phyloP scores from a whole-genome alignment of 2,329 filamentous ascomycete species.

The Aspergillus bombycis region DNA sequence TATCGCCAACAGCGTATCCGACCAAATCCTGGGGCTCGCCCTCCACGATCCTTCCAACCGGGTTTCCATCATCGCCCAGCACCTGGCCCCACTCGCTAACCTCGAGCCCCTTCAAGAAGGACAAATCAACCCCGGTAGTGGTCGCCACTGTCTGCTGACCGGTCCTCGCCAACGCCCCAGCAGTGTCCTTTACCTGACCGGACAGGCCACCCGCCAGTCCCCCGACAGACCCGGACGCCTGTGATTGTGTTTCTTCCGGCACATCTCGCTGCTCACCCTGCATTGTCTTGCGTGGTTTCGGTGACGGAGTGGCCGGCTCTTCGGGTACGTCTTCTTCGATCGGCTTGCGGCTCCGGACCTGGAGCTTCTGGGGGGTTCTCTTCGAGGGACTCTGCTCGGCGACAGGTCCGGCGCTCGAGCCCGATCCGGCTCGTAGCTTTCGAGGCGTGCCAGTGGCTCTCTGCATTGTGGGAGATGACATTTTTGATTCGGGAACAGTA shows the following conservation, averaged over 20 bases:
- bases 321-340: constrained; percentile 23
- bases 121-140: constrained; percentile 29
- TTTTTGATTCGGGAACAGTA: not conserved
- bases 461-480: not conserved
- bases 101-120: constrained; percentile 43
- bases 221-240: constrained; percentile 33
- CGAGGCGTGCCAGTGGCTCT: constrained; percentile 18
- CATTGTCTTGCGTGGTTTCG: not conserved
- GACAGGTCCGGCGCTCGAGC: constrained; percentile 25
- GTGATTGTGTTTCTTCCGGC: constrained; percentile 27
- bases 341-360: constrained; percentile 18
- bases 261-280: constrained; percentile 28
- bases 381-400: constrained; percentile 16
- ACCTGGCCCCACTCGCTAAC: constrained; percentile 43
- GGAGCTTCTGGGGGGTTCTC: constrained; percentile 29
- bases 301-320: constrained; percentile 8
- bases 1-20: constrained; percentile 44
- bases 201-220: constrained; percentile 22
- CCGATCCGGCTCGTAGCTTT: constrained; percentile 20
- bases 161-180: constrained; percentile 14
- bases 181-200: constrained; percentile 23
- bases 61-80: constrained; percentile 37
- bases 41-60: constrained; percentile 44
- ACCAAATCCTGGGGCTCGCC: constrained; percentile 46
- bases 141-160: constrained; percentile 22